A percentile compares a stretch with the other conserved stretches of the same genome.
These are phyloP conservation scores for Malus fusca DNA, from an alignment of 306 rosid genomes.

Conservation along the genomic window DNA sequence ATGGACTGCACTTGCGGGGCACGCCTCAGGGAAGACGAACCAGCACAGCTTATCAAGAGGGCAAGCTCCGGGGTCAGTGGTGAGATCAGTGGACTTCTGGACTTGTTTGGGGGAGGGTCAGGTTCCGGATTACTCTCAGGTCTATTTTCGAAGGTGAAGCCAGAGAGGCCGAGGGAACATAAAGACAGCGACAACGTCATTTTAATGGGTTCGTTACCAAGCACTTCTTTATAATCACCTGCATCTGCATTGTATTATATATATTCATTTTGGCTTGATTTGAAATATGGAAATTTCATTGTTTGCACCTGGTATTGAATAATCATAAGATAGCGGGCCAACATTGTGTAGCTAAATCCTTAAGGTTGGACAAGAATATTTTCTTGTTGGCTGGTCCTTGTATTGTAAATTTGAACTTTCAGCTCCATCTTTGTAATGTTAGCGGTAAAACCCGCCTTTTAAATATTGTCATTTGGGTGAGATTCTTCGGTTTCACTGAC, in stretches of 20 bases:
- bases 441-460: background rate
- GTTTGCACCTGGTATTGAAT: conserved; percentile 24
- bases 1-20: conserved; percentile 60
- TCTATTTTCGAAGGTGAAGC: conserved; percentile 44
- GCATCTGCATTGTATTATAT: conserved; percentile 12
- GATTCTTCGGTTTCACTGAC: too few relatives aligned
- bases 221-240: conserved; percentile 41
- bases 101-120: conserved; percentile 46
- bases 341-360: background rate
- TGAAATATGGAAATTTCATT: conserved; percentile 10
- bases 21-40: conserved; percentile 36
- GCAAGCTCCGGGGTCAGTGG: conserved; percentile 21
- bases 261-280: conserved; percentile 4
- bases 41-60: conserved; percentile 25
- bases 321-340: conserved; percentile 17
- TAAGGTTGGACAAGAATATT: background rate
- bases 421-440: background rate
- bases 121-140: conserved; percentile 63
- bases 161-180: conserved; percentile 33
- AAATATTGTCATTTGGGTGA: background rate
- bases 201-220: conserved; percentile 84
- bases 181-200: conserved; percentile 56
- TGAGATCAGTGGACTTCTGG: conserved; percentile 40
- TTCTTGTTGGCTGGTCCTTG: conserved; percentile 20
- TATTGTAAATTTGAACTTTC: background rate